Conservation (phyloP, 1,139 yeast genomes). For the Candida labiduridarum region DNA sequence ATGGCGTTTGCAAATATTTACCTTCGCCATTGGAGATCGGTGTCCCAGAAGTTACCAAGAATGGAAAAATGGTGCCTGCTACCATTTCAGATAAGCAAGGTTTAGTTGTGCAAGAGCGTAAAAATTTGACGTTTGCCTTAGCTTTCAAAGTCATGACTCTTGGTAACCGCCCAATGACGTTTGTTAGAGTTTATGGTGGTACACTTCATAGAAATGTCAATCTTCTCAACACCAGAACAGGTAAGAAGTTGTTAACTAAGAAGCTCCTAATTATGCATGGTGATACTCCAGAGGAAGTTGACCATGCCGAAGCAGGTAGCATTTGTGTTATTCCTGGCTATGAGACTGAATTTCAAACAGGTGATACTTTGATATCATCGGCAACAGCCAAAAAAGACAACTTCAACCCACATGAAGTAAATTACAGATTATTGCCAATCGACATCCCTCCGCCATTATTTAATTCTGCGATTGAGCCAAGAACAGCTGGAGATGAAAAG, state of each 20-base stretch:
- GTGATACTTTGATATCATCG: conserved; percentile 80
- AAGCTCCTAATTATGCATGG: conserved; percentile 87
- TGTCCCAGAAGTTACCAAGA: conserved; percentile 52
- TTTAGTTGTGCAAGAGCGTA: conserved; percentile 54
- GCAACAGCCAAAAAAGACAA: conserved; percentile 40
- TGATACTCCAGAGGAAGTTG: conserved; percentile 74
- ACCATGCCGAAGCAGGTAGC: conserved; percentile 67
- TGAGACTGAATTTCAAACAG: conserved; percentile 75
- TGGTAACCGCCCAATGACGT: conserved; percentile 76
- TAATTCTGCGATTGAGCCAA: conserved; percentile 82
- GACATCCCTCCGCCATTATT: conserved; percentile 91
- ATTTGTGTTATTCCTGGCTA: conserved; percentile 87
- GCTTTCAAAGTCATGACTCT: conserved; percentile 93
- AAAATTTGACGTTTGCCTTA: conserved; percentile 69
- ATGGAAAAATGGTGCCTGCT: conserved; percentile 23
- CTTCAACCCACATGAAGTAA: conserved; percentile 52
- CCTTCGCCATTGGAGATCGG: conserved; percentile 78
- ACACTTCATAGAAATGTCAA: conserved; percentile 60
- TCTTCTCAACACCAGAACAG: conserved; percentile 69
- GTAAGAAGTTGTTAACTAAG: conserved; percentile 64
- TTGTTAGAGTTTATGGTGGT: conserved; percentile 88
- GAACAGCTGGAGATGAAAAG: conserved; percentile 77
- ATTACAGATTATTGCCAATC: conserved; percentile 71
- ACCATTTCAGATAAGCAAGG: conserved; percentile 49
- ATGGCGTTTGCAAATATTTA: conserved; percentile 72